Percentiles rank a stretch among this genome's conserved stretches.
Evolutionary conservation across 2,329 filamentous ascomycete species (phyloP).

Genomic region (Hirsutella rhossiliensis): DNA sequence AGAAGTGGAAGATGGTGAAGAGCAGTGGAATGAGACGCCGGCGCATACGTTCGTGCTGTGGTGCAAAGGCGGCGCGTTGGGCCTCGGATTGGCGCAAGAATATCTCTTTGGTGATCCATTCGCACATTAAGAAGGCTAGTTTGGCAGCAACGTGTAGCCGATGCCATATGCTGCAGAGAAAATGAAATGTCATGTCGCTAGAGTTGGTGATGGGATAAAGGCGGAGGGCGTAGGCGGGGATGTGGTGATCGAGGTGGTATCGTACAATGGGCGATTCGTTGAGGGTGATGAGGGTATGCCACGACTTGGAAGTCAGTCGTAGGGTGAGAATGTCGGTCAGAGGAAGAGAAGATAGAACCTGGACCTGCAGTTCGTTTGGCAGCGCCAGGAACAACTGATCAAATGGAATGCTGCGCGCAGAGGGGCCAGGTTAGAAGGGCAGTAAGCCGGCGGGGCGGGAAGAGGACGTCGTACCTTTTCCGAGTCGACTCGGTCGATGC

Average conservation of each 20-base stretch:
- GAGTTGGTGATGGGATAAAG: constrained; percentile 43
- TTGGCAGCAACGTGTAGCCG: constrained; percentile 53
- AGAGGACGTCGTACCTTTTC: constrained; percentile 16
- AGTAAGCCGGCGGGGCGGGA: not conserved
- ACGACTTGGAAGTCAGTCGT: constrained; percentile 43
- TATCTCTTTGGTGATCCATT: constrained; percentile 54
- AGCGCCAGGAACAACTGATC: constrained; percentile 45
- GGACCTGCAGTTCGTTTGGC: constrained; percentile 50
- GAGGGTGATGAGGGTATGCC: constrained; percentile 45
- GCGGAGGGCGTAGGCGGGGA: constrained; percentile 47
- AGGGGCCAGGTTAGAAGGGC: constrained; percentile 8
- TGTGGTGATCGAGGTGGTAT: constrained; percentile 45
- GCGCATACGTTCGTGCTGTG: constrained; percentile 51
- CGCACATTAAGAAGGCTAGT: constrained; percentile 47
- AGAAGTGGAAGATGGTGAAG: constrained; percentile 57
- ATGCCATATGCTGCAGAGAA: constrained; percentile 54
- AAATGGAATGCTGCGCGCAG: constrained; percentile 29
- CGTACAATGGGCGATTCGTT: constrained; percentile 51
- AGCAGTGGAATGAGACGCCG: constrained; percentile 50
- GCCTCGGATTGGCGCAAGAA: constrained; percentile 46
- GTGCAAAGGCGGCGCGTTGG: constrained; percentile 44
- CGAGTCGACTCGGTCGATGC: constrained; percentile 14
- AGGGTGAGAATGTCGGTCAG: constrained; percentile 49
- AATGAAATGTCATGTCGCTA: constrained; percentile 40
- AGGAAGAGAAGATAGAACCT: constrained; percentile 47